phyloP scores from a whole-genome alignment of 108 stramenopile genomes.

The Conticribra weissflogii region DNA sequence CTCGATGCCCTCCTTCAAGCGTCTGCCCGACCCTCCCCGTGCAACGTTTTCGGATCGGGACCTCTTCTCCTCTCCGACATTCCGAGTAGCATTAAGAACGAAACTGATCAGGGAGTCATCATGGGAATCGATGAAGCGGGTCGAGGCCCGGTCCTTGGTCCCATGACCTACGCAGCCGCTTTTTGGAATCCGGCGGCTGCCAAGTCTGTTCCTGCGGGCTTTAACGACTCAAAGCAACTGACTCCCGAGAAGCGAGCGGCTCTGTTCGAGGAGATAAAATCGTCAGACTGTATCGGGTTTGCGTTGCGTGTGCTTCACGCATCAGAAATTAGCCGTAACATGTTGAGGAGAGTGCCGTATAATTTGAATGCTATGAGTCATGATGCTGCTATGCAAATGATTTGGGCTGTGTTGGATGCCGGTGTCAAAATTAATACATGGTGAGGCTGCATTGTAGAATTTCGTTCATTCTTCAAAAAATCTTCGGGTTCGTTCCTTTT shows the following conservation, averaged over 20 bases:
- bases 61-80: constrained; percentile 75
- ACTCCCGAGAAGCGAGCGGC: constrained; percentile 65
- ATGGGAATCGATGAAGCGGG: constrained; percentile 84
- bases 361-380: constrained; percentile 89
- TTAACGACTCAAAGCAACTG: constrained; percentile 87
- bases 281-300: constrained; percentile 70
- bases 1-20: constrained; percentile 33
- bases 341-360: constrained; percentile 77
- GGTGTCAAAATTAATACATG: constrained; percentile 67
- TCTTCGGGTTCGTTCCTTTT: background rate
- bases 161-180: constrained; percentile 87
- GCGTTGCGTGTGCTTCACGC: constrained; percentile 73
- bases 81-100: constrained; percentile 35
- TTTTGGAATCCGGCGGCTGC: constrained; percentile 69
- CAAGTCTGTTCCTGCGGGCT: constrained; percentile 55
- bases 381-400: constrained; percentile 83
- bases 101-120: constrained; percentile 36
- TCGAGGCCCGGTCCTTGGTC: constrained; percentile 85
- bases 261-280: constrained; percentile 58
- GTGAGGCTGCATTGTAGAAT: constrained; percentile 21
- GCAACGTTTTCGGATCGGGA: constrained; percentile 66
- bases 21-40: constrained; percentile 33
- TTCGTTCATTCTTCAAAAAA: background rate
- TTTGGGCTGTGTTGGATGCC: constrained; percentile 63
- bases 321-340: constrained; percentile 81